Evolutionary conservation across 352 stramenopile species (phyloP), one percentile per base, ranked within the genome.

Genomic region (Elongisporangium prolatum): DNA sequence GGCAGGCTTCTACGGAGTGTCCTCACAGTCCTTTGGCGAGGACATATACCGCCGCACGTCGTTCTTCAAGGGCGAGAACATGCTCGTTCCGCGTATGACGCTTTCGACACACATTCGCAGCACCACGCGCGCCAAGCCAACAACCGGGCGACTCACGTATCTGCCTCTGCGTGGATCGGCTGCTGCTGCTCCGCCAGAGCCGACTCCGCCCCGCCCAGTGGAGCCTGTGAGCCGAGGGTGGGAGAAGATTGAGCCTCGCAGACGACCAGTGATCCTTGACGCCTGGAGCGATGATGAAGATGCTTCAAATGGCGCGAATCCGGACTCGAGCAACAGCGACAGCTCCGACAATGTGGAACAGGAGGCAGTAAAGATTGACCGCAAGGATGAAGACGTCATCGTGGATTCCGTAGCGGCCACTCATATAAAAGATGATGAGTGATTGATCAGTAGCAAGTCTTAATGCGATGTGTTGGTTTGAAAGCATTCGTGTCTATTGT

Each of bases 231-330:
- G 69, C 48, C 75, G 84, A 28, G 84, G 84, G 6, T 93, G 84
- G 84, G 84, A 93, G 52, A 84, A 76, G 54, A 89, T 91, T 18
- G 65, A 77, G 28, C 73, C 70, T 56, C 70, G 66, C 11, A 69
- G 69, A 21, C 56, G 63, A 9, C 72, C 74, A 5, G 65, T 78
- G 56, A 56, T 90, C 37, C 67, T 62, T 2, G 84, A 93, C 61
- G 82, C 84, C 0, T 93, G 84, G 84, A 93, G 84, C 64, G 81
- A 93, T 37, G 84, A 91, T 17, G 83, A 91, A 47, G 67, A 76
- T 4, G 68, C 68, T 18, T 47, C 20, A 28, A 52, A 60, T 16
- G 47, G 20, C 17, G 47, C 47, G 47, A 20, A 20, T 7, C 17
- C 47, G 20, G 47, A 38, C 28, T 38, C 28, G 7, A 38, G 28